A percentile compares a stretch with the other conserved stretches of the same genome.
Conservation (phyloP, 73 alveolate species). For the Paramecium octaurelia region DNA sequence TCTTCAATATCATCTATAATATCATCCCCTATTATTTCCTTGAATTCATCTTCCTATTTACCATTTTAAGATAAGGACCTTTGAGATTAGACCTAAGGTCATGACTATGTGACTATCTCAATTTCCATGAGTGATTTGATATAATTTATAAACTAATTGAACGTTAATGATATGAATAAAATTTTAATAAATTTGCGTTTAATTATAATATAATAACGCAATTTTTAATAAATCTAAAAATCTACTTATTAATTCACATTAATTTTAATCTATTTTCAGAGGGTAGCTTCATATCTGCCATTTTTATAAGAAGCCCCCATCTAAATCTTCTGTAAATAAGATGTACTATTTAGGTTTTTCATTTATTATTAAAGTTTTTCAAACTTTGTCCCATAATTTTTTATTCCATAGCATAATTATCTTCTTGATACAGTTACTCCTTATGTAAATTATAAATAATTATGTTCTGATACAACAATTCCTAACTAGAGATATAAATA, state of each 20-base stretch:
- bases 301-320: background rate
- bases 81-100: background rate
- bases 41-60: background rate
- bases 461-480: background rate
- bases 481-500: background rate
- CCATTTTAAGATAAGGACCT: background rate
- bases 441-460: no score
- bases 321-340: background rate
- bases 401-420: no score
- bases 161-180: background rate
- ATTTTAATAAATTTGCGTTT: no score
- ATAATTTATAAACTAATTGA: background rate
- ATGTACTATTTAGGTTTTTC: background rate
- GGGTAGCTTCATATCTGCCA: background rate
- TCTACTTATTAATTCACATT: background rate
- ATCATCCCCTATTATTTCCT: background rate
- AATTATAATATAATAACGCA: no score
- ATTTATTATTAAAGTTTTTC: no score
- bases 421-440: no score
- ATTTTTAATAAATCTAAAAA: no score
- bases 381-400: background rate
- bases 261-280: background rate
- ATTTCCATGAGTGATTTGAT: background rate
- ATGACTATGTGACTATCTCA: background rate
- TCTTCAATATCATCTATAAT: constrained; percentile 15